phyloP scores from a whole-genome alignment of 805 yeast genomes.

The Starmerella riodocensis region DNA sequence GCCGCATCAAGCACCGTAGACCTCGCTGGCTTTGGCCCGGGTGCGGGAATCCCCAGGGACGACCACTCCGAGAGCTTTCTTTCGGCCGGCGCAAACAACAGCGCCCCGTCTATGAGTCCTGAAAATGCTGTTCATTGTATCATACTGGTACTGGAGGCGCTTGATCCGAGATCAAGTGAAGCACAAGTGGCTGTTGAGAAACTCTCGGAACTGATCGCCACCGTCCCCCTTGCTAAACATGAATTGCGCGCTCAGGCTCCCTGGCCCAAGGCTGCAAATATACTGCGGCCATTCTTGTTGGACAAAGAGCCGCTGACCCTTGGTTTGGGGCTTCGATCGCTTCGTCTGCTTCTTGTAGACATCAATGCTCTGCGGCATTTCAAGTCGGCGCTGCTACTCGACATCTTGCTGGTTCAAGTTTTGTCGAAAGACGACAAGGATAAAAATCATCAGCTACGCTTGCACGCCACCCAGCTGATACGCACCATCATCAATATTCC shows the following conservation, averaged over 20 bases:
- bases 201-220: constrained; percentile 11
- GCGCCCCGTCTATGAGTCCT: not conserved
- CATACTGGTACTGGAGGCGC: constrained; percentile 9
- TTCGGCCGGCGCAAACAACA: not conserved
- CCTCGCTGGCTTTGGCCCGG: not conserved
- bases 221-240: constrained; percentile 11
- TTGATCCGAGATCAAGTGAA: constrained; percentile 11
- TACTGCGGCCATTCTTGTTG: constrained; percentile 48
- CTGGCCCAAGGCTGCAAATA: constrained; percentile 26
- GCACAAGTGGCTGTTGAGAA: constrained; percentile 8
- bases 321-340: constrained; percentile 63
- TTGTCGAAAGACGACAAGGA: constrained; percentile 43
- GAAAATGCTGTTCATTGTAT: constrained; percentile 2
- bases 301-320: constrained; percentile 48
- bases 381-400: constrained; percentile 39
- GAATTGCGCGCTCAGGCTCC: constrained; percentile 13
- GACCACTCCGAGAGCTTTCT: not conserved
- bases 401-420: constrained; percentile 50
- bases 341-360: constrained; percentile 50
- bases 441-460: constrained; percentile 44
- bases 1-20: constrained; percentile 15
- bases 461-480: constrained; percentile 61
- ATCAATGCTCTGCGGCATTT: constrained; percentile 42
- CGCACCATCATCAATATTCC: constrained; percentile 46
- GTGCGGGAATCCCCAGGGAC: not conserved